Conservation (phyloP, 2,329 filamentous ascomycete genomes). For the Arthrobotrys musiformis region DNA sequence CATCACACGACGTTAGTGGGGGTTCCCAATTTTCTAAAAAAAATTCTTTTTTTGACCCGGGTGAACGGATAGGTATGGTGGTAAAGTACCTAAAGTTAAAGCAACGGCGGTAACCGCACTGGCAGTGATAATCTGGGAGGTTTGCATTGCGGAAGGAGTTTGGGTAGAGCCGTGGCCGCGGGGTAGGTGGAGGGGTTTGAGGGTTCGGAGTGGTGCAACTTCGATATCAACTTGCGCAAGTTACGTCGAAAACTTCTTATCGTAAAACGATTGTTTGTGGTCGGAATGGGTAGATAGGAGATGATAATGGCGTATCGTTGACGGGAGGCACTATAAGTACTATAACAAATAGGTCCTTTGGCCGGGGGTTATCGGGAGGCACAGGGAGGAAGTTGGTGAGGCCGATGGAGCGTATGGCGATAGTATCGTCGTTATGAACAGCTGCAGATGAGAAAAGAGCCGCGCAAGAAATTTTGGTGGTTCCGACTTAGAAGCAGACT, state of each 20-base stretch:
- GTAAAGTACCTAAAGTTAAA: constrained; percentile 43
- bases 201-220: constrained; percentile 2
- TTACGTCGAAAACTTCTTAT: constrained; percentile 5
- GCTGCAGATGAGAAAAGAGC: constrained; percentile 10
- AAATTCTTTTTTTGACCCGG: background rate
- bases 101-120: constrained; percentile 54
- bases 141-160: constrained; percentile 18
- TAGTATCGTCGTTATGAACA: constrained; percentile 8
- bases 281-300: background rate
- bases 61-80: background rate
- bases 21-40: background rate
- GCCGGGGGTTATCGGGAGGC: background rate
- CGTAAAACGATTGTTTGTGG: constrained; percentile 1
- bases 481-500: constrained; percentile 18
- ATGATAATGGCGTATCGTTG: background rate
- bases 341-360: background rate
- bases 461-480: constrained; percentile 54
- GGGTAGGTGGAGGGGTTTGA: background rate
- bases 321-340: background rate
- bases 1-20: constrained; percentile 2
- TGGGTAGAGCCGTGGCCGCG: background rate
- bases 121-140: constrained; percentile 50
- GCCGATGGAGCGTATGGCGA: background rate
- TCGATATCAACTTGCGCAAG: constrained; percentile 15
- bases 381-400: background rate